phyloP scores from a whole-genome alignment of 352 stramenopile species.

The Globisporangium camurandrum region DNA sequence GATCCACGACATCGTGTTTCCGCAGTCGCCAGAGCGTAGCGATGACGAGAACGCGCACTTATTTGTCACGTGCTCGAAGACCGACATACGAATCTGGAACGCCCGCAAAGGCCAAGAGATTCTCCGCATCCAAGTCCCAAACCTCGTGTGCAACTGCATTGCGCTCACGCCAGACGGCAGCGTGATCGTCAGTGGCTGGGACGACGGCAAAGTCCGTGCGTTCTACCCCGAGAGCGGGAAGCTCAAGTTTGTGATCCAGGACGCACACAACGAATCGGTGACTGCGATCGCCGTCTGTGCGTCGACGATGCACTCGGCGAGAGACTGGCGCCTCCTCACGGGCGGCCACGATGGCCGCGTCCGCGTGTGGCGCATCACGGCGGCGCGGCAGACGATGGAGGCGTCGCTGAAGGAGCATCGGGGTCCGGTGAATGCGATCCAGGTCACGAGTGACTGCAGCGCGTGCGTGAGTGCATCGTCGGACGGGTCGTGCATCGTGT shows the following conservation, averaged over 20 bases:
- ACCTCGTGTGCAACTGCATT: conserved; percentile 94
- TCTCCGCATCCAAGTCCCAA: conserved; percentile 95
- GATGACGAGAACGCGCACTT: conserved; percentile 86
- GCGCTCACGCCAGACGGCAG: conserved; percentile 84
- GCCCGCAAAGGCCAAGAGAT: conserved; percentile 88
- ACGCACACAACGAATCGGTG: conserved; percentile 93
- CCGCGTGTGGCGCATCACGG: conserved; percentile 90
- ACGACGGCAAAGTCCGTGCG: conserved; percentile 94
- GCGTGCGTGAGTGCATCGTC: conserved; percentile 72
- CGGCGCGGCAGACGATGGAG: conserved; percentile 91
- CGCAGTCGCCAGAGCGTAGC: conserved; percentile 33
- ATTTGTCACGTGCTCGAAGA: conserved; percentile 93
- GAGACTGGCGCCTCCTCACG: conserved; percentile 89
- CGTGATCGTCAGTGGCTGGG: conserved; percentile 93
- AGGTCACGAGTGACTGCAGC: conserved; percentile 63
- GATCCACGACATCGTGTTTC: conserved; percentile 95
- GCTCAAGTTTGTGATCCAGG: conserved; percentile 96
- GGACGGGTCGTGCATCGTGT: conserved; percentile 93
- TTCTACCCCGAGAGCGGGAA: conserved; percentile 96
- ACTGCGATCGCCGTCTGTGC: conserved; percentile 89
- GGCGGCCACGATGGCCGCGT: conserved; percentile 92
- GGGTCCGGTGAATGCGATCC: conserved; percentile 89
- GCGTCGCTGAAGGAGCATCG: conserved; percentile 95
- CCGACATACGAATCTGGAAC: conserved; percentile 96
- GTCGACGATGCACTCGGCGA: conserved; percentile 33